Conservation (phyloP, 495 filamentous ascomycete genomes). For the Hyaloscypha bicolor region DNA sequence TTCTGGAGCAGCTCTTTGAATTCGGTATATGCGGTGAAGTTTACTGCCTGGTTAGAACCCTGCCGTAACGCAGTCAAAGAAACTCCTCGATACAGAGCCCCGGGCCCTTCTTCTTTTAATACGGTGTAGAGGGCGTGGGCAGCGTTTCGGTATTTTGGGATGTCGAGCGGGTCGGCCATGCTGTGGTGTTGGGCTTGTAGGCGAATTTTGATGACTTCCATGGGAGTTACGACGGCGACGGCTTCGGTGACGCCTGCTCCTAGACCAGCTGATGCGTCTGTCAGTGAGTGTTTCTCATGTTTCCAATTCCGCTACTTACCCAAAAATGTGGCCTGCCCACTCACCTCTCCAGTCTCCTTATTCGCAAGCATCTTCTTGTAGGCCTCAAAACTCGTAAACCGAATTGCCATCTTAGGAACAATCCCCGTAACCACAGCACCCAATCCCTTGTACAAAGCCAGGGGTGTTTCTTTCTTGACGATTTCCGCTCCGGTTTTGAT, state of each 20-base stretch:
- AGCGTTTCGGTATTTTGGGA: constrained; percentile 96
- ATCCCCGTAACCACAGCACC: constrained; percentile 96
- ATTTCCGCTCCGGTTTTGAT: constrained; percentile 85
- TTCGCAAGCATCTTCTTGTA: constrained; percentile 85
- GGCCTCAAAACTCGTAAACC: constrained; percentile 95
- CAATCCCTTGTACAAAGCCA: constrained; percentile 95
- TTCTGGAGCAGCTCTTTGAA: constrained; percentile 78
- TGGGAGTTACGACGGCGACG: constrained; percentile 92
- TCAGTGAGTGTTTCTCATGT: constrained; percentile 2
- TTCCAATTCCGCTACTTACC: constrained; percentile 46
- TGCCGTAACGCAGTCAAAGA: constrained; percentile 91
- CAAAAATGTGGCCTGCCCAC: constrained; percentile 79
- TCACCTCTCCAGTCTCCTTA: constrained; percentile 67
- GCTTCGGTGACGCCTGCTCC: constrained; percentile 94
- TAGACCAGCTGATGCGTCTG: constrained; percentile 67
- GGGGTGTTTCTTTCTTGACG: constrained; percentile 81
- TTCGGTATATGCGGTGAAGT: constrained; percentile 98
- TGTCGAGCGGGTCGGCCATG: constrained; percentile 87
- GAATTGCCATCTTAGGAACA: constrained; percentile 99
- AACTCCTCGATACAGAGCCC: constrained; percentile 88
- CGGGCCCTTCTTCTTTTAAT: constrained; percentile 84
- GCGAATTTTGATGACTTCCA: constrained; percentile 99
- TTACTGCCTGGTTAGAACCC: constrained; percentile 93
- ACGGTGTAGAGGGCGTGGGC: constrained; percentile 95
- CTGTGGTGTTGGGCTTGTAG: constrained; percentile 96